These are phyloP conservation scores for Phaseolus coccineus DNA, from an alignment of 331 rosid species.

Conservation along the genomic window DNA sequence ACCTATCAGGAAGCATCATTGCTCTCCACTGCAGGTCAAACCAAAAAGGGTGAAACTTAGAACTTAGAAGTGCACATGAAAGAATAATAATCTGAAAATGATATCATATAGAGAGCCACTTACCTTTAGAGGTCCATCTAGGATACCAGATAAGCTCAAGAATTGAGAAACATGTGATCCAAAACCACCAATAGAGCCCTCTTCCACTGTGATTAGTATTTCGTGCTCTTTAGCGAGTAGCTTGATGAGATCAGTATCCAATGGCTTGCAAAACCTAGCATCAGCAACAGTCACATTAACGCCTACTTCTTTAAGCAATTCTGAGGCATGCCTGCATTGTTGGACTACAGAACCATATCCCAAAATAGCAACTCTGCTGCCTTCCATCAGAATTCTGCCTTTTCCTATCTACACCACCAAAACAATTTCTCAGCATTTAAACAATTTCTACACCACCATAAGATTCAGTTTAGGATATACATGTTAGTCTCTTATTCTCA, in stretches of 20 bases:
- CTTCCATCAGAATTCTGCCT: conserved; percentile 77
- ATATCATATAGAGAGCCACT: not conserved
- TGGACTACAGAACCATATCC: conserved; percentile 84
- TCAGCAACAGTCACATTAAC: conserved; percentile 78
- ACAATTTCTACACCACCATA: too few relatives aligned
- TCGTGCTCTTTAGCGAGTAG: conserved; percentile 77
- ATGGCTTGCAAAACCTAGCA: conserved; percentile 94
- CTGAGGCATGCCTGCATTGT: conserved; percentile 72
- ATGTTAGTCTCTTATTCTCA: conserved; percentile 47
- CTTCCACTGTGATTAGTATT: conserved; percentile 79
- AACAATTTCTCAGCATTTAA: not conserved
- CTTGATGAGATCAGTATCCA: conserved; percentile 69
- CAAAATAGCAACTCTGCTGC: conserved; percentile 73
- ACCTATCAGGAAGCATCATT: conserved; percentile 92
- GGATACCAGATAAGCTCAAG: conserved; percentile 72
- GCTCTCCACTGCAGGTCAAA: conserved; percentile 75
- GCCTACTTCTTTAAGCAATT: conserved; percentile 57
- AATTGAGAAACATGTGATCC: conserved; percentile 90
- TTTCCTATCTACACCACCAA: conserved; percentile 71
- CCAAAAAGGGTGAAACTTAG: not conserved
- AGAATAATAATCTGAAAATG: not conserved
- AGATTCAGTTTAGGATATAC: conserved; percentile 11
- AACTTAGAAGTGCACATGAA: conserved; percentile 7
- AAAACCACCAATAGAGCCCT: conserved; percentile 93
- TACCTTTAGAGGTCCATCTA: conserved; percentile 89